A percentile compares a stretch with the other conserved stretches of the same genome.
Evolutionary conservation across 2,329 filamentous ascomycete species (phyloP).

Genomic region (Aspergillaceae sp.): DNA sequence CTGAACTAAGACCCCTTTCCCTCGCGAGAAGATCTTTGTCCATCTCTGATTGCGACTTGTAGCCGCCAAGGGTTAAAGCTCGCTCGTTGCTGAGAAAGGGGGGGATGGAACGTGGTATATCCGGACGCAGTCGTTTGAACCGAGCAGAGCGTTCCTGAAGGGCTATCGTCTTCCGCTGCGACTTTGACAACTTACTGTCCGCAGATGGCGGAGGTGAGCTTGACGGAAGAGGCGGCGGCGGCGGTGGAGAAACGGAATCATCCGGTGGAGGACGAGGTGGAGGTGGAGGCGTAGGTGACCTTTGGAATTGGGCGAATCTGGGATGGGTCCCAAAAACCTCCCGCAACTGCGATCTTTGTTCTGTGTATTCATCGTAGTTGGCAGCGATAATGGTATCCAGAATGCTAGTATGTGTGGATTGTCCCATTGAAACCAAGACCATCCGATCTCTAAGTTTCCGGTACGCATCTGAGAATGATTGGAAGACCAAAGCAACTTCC

Average conservation of each 20-base stretch:
- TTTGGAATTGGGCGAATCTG: constrained; percentile 25
- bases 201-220: constrained; percentile 6
- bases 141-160: constrained; percentile 23
- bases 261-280: constrained; percentile 15
- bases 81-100: constrained; percentile 19
- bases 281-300: constrained; percentile 17
- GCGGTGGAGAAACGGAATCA: constrained; percentile 13
- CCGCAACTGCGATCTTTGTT: constrained; percentile 57
- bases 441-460: constrained; percentile 51
- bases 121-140: constrained; percentile 22
- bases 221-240: constrained; percentile 14
- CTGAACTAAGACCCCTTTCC: constrained; percentile 13
- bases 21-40: constrained; percentile 20
- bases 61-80: constrained; percentile 24
- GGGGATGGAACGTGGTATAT: constrained; percentile 17
- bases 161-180: constrained; percentile 18
- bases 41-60: constrained; percentile 24
- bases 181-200: constrained; percentile 16
- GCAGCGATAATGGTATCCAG: constrained; percentile 65
- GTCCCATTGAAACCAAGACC: constrained; percentile 19
- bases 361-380: constrained; percentile 66
- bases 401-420: constrained; percentile 44
- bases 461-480: constrained; percentile 61
- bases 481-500: constrained; percentile 58
- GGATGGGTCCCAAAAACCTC: constrained; percentile 41